Evolutionary conservation across 495 filamentous ascomycete genomes (phyloP).

Genomic region (Aspergillus olivimuriae): DNA sequence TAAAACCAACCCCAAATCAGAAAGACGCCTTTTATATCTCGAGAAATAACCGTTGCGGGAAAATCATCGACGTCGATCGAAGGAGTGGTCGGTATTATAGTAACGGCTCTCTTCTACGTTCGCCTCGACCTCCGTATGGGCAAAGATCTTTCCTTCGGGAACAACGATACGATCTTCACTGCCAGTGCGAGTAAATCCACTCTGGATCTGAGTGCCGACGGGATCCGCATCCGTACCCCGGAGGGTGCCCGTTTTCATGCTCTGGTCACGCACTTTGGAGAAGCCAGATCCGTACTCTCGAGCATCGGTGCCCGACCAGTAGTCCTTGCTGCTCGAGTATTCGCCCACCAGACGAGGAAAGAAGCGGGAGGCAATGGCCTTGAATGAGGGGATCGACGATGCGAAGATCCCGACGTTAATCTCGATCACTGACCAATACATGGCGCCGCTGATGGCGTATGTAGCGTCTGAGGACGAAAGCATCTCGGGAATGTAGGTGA

Average conservation of each 20-base stretch:
- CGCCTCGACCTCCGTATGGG: constrained; percentile 34
- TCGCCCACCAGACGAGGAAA: constrained; percentile 34
- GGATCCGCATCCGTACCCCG: constrained; percentile 5
- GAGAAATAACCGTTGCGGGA: background rate
- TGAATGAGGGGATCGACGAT: constrained; percentile 37
- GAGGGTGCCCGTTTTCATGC: constrained; percentile 16
- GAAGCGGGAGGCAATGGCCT: constrained; percentile 36
- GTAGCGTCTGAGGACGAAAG: constrained; percentile 28
- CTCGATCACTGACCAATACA: constrained; percentile 42
- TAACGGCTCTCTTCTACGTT: constrained; percentile 24
- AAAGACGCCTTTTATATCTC: too few species aligned
- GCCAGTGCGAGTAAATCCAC: constrained; percentile 9
- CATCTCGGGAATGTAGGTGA: constrained; percentile 36
- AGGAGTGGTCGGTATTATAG: background rate
- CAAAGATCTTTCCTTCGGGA: constrained; percentile 31
- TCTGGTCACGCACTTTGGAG: constrained; percentile 22
- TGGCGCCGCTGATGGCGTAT: constrained; percentile 34
- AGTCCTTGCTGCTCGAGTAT: constrained; percentile 26
- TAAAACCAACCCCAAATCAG: too few species aligned
- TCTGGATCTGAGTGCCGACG: constrained; percentile 21
- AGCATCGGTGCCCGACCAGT: constrained; percentile 20
- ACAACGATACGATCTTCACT: constrained; percentile 33
- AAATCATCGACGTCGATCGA: background rate
- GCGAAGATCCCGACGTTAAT: constrained; percentile 38
- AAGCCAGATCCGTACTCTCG: constrained; percentile 25